Percentiles rank a stretch among this genome's conserved stretches.
Evolutionary conservation across 257 asterid genomes (phyloP).

Genomic region (Scutellaria baicalensis): DNA sequence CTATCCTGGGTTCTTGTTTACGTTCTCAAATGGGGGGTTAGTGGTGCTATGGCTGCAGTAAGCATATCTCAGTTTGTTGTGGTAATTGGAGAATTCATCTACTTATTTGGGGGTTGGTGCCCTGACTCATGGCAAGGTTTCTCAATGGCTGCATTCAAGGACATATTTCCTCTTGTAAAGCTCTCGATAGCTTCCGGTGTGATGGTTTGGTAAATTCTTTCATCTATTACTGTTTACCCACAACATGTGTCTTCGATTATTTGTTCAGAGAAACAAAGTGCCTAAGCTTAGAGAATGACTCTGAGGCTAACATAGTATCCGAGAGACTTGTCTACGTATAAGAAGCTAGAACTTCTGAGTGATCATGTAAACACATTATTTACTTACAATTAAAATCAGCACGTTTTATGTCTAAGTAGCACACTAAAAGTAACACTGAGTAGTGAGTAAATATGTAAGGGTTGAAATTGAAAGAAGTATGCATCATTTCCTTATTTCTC

Average conservation of each 20-base stretch:
- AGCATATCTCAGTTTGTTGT: conserved; percentile 57
- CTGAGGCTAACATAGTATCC: background rate
- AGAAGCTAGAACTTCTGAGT: background rate
- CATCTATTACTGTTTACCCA: background rate
- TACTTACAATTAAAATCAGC: no score
- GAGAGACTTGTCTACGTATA: background rate
- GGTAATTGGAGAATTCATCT: conserved; percentile 57
- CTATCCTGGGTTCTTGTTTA: conserved; percentile 64
- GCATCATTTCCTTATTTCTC: background rate
- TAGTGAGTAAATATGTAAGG: background rate
- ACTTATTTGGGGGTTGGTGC: conserved; percentile 88
- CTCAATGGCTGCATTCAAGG: conserved; percentile 56
- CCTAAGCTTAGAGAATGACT: background rate
- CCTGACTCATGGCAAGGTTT: conserved; percentile 78
- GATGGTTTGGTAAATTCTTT: conserved; percentile 66
- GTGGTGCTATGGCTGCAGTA: conserved; percentile 78
- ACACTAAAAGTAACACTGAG: background rate
- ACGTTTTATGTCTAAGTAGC: background rate
- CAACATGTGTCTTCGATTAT: background rate
- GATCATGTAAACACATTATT: no score
- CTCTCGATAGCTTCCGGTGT: conserved; percentile 78
- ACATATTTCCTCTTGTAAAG: conserved; percentile 71
- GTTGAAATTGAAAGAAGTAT: background rate
- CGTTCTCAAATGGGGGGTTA: conserved; percentile 43
- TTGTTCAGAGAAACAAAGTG: background rate